A percentile compares a stretch with the other conserved stretches of the same genome.
Evolutionary conservation across 2,329 filamentous ascomycete genomes (phyloP).

Genomic region (Diaporthe capsici): DNA sequence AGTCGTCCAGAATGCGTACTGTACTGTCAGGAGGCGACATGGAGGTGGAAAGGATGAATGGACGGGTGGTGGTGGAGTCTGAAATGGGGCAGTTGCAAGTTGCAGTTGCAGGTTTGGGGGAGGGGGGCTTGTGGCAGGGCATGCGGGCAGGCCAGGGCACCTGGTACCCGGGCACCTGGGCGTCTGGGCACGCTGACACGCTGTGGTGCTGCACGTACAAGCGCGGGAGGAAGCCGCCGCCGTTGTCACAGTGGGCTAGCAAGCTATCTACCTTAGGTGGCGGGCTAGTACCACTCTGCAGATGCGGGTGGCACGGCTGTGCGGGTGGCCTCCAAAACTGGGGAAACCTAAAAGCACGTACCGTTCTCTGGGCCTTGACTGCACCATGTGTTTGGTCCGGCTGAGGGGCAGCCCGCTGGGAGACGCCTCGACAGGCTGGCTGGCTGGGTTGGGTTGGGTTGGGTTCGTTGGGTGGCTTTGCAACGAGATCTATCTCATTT

Average conservation of each 20-base stretch:
- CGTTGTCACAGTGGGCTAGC: slow-evolving; percentile 20
- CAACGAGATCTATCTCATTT: background rate
- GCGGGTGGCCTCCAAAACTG: slow-evolving; percentile 34
- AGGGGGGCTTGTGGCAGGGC: slow-evolving; percentile 31
- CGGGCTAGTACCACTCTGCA: background rate
- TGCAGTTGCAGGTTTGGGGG: slow-evolving; percentile 34
- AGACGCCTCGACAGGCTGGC: slow-evolving; percentile 17
- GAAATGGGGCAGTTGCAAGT: slow-evolving; percentile 35
- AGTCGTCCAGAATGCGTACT: slow-evolving; percentile 31
- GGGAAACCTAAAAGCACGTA: slow-evolving; percentile 31
- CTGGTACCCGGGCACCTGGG: slow-evolving; percentile 2
- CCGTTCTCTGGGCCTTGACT: background rate
- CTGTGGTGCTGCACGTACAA: background rate
- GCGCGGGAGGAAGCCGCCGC: slow-evolving; percentile 29
- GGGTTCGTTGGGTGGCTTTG: slow-evolving; percentile 6
- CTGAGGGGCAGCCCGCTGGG: slow-evolving; percentile 19
- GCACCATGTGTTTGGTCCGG: background rate
- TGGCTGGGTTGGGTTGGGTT: background rate
- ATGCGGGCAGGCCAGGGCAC: slow-evolving; percentile 22
- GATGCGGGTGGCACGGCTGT: background rate
- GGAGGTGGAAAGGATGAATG: slow-evolving; percentile 25
- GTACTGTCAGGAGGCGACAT: slow-evolving; percentile 35
- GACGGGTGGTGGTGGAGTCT: slow-evolving; percentile 26
- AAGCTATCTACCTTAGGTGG: no score
- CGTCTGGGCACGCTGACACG: background rate